Evolutionary conservation across 805 yeast species (phyloP), one percentile per base, ranked within the genome.

Genomic region (Lipomyces orientalis): DNA sequence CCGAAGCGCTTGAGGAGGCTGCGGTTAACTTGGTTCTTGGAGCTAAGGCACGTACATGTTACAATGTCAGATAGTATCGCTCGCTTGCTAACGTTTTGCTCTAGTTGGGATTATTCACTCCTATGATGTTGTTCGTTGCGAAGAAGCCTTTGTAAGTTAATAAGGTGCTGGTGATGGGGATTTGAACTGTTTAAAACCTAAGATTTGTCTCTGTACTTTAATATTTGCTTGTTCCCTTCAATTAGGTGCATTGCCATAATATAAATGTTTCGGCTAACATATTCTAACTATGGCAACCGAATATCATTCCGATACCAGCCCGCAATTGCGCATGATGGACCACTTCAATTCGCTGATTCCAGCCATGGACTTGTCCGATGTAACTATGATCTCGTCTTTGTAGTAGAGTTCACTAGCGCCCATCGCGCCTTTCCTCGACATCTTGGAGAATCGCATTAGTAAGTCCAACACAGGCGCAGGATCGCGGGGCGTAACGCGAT

Each of bases 21-120:
- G 98, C 98, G 65, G 88, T 94, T 68, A 93, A 93, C 79, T 86
- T 95, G 76, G 97, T 93, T 66, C 90, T 88, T 65, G 99, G 99
- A 80, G 99, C 97, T 79, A 85, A 85, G 80, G 85, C 54, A 49
- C 25, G 64, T 34, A 10, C 19, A 19, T 9, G 9, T 61, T 31
- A 39, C 29, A 10, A 49, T 49, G 19, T 10, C 19, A 3, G 16
- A 33, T 51, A 34, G 4, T 19, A 16, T 25, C 19, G 16, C 12
- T 58, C n/a, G 29, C 16, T 10, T 19, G 16, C 58, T 54, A 51
- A 58, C 37, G 12, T n/a, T 31, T 5, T 22, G 22, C 22, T 9
- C 10, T 25, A 64, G 67, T 46, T 89, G 79, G 88, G 90, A 75
- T 84, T 95, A 73, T 95, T 95, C 83, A 94, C 98, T 54, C 99